Conservation (phyloP, 176 grass and related monocot species). For the Ensete ventricosum region DNA sequence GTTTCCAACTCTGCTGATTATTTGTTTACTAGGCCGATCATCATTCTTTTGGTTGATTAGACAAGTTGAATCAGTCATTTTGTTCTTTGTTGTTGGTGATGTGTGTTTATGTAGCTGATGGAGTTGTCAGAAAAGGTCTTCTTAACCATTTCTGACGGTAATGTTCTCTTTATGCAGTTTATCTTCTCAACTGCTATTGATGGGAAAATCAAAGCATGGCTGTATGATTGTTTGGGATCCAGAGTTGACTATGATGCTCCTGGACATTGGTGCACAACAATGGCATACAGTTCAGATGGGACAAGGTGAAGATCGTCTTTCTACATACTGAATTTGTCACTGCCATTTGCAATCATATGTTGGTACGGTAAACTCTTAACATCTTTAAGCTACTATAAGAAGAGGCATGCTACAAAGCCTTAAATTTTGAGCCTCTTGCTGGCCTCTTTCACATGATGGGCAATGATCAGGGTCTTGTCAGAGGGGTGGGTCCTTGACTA, state of each 20-base stretch:
- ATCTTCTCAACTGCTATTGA: slow-evolving; percentile 98
- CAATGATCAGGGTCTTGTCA: background rate
- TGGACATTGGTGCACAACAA: slow-evolving; percentile 96
- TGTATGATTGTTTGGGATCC: slow-evolving; percentile 94
- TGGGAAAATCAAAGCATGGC: slow-evolving; percentile 99
- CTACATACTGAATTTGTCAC: slow-evolving; percentile 1
- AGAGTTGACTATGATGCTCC: slow-evolving; percentile 99
- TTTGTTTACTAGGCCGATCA: background rate
- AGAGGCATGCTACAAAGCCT: background rate
- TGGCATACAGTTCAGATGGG: slow-evolving; percentile 93
- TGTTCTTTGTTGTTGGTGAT: too few relatives aligned
- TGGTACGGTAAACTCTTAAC: background rate
- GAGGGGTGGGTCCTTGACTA: background rate
- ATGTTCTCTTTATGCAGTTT: slow-evolving; percentile 46
- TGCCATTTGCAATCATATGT: background rate
- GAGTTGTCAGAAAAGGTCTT: background rate
- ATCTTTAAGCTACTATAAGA: background rate
- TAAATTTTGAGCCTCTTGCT: background rate
- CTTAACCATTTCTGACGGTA: slow-evolving; percentile 8
- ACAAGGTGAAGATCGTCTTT: slow-evolving; percentile 46
- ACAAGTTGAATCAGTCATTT: background rate
- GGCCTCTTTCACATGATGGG: background rate
- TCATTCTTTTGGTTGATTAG: slow-evolving; percentile 6
- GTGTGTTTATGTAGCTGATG: background rate
- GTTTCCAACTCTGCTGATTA: slow-evolving; percentile 9